phyloP scores from a whole-genome alignment of 208 protist species.

The Endotrypanum monterogeii region DNA sequence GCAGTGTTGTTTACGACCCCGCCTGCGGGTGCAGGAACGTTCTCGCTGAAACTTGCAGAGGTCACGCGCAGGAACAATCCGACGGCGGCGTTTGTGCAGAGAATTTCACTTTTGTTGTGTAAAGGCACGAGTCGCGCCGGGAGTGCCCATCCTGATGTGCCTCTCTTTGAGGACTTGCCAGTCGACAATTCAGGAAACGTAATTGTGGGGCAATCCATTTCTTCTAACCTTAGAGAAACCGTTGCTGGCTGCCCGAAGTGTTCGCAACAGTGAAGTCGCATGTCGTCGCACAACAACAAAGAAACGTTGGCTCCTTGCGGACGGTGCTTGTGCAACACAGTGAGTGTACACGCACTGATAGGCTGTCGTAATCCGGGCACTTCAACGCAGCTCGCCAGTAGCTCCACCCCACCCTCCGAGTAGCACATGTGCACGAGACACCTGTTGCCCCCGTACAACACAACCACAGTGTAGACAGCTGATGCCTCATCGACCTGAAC shows the following conservation, averaged over 20 bases:
- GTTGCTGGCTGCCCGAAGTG: conserved; percentile 14
- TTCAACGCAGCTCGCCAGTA: background rate
- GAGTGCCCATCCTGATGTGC: background rate
- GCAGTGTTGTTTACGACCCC: background rate
- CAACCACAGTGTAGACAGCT: conserved; percentile 22
- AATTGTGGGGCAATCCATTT: background rate
- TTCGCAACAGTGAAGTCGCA: conserved; percentile 31
- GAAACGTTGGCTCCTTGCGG: conserved; percentile 13
- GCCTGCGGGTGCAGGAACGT: background rate
- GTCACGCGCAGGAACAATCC: conserved; percentile 30
- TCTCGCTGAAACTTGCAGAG: background rate
- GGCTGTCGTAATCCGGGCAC: conserved; percentile 8
- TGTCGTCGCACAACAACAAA: conserved; percentile 21
- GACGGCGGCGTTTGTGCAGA: conserved; percentile 23
- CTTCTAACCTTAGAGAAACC: conserved; percentile 16
- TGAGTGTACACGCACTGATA: conserved; percentile 18
- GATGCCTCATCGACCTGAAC: conserved; percentile 14
- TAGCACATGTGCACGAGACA: conserved; percentile 21
- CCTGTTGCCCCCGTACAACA: background rate
- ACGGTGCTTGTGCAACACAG: conserved; percentile 1
- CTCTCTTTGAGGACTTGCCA: background rate
- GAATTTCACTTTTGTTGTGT: conserved; percentile 8
- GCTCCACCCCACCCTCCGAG: background rate
- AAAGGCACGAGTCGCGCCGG: conserved; percentile 10
- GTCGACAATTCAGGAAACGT: background rate